Evolutionary conservation across 2,329 filamentous ascomycete genomes (phyloP).

Genomic region (Cladosporium sp.): DNA sequence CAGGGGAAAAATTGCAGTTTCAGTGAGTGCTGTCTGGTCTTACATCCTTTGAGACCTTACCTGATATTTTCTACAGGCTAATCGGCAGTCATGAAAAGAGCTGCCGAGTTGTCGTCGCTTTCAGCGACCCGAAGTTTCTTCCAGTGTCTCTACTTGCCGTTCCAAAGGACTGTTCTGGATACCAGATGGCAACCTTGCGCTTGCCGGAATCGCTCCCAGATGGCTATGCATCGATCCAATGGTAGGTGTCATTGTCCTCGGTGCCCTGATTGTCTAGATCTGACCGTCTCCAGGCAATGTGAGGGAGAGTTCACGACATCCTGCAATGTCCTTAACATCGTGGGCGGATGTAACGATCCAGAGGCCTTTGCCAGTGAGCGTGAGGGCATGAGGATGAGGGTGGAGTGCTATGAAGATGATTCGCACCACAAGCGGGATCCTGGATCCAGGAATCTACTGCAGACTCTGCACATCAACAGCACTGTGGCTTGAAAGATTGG

Average conservation of each 20-base stretch:
- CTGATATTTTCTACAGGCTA: background rate
- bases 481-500: background rate
- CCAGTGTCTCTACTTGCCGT: constrained; percentile 1
- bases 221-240: background rate
- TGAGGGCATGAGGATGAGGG: background rate
- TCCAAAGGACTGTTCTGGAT: background rate
- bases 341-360: background rate
- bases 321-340: background rate
- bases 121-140: background rate
- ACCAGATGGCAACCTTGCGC: background rate
- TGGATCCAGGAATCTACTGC: background rate
- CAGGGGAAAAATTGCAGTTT: background rate
- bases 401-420: background rate
- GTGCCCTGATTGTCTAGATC: background rate
- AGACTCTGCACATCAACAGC: constrained; percentile 2
- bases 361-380: background rate
- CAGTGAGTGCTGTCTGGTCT: background rate
- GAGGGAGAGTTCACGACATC: background rate
- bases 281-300: background rate
- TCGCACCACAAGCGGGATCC: background rate
- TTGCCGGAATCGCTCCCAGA: background rate
- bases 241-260: background rate
- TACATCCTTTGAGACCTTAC: background rate
- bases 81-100: background rate
- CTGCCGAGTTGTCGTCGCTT: background rate